A percentile compares a stretch with the other conserved stretches of the same genome.
Evolutionary conservation across 805 yeast genomes (phyloP).

Genomic region (Kregervanrija pseudodelftensis): DNA sequence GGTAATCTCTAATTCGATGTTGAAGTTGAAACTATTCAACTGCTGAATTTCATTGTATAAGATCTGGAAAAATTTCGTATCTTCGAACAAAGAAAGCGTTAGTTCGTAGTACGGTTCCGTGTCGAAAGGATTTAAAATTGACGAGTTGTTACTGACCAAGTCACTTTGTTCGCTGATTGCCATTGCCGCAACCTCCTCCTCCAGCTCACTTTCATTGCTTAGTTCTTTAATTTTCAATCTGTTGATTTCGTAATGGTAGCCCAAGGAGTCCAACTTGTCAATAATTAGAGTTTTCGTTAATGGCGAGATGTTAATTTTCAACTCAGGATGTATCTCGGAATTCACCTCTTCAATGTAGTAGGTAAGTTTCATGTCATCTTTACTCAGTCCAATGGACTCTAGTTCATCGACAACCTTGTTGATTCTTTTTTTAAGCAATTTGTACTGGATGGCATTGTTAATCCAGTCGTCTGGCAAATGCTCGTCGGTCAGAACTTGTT

Average conservation of each 20-base stretch:
- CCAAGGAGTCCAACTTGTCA: slow-evolving; percentile 12
- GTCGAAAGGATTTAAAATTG: slow-evolving; percentile 21
- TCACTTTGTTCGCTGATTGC: background rate
- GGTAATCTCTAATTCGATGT: slow-evolving; percentile 38
- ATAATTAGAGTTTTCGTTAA: slow-evolving; percentile 13
- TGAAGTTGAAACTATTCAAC: slow-evolving; percentile 36
- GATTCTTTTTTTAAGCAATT: slow-evolving; percentile 61
- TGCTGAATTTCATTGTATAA: slow-evolving; percentile 46
- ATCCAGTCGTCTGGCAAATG: slow-evolving; percentile 64
- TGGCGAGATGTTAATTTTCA: slow-evolving; percentile 20
- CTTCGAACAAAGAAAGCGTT: slow-evolving; percentile 41
- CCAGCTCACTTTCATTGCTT: background rate
- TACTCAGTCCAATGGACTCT: slow-evolving; percentile 47
- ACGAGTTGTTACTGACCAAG: slow-evolving; percentile 1
- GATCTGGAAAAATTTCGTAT: slow-evolving; percentile 52
- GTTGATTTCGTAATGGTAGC: slow-evolving; percentile 13
- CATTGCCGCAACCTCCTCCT: background rate
- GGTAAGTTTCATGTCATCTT: slow-evolving; percentile 27
- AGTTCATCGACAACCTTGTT: slow-evolving; percentile 60
- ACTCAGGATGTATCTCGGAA: slow-evolving; percentile 16
- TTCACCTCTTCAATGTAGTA: slow-evolving; percentile 17
- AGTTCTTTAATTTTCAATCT: slow-evolving; percentile 4
- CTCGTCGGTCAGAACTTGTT: slow-evolving; percentile 53
- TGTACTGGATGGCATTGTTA: slow-evolving; percentile 63
- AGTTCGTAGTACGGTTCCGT: slow-evolving; percentile 14